A percentile compares a stretch with the other conserved stretches of the same genome.
Evolutionary conservation across 2,329 filamentous ascomycete species (phyloP).

Genomic region (Microascus cirrosus): DNA sequence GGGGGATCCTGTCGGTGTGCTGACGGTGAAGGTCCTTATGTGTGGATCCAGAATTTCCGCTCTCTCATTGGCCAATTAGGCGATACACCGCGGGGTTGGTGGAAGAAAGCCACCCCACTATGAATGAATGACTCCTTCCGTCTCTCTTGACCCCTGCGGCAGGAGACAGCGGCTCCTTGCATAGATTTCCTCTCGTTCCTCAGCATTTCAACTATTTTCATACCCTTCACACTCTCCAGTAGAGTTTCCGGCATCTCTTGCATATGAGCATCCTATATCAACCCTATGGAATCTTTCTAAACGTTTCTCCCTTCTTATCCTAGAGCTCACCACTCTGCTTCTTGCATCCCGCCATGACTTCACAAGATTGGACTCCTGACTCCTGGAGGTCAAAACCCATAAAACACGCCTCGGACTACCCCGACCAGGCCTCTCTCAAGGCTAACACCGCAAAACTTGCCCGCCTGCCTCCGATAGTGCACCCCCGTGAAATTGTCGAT

Average conservation of each 20-base stretch:
- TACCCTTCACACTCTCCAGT: neutral
- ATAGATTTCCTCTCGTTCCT: neutral
- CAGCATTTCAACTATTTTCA: neutral
- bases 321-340: neutral
- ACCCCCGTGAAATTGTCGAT: slow-evolving; percentile 67
- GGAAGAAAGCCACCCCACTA: neutral
- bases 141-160: neutral
- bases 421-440: slow-evolving; percentile 46
- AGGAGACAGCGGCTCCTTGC: neutral
- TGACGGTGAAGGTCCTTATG: neutral
- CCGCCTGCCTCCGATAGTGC: slow-evolving; percentile 66
- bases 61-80: neutral
- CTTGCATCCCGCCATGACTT: neutral
- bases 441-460: slow-evolving; percentile 53
- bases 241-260: neutral
- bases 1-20: neutral
- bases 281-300: neutral
- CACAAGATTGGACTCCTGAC: slow-evolving; percentile 42
- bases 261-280: neutral
- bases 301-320: neutral
- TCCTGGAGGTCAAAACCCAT: slow-evolving; percentile 73
- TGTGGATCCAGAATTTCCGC: neutral
- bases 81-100: neutral
- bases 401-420: slow-evolving; percentile 64
- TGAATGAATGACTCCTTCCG: neutral